These are phyloP conservation scores for Phytophthora cryptogea DNA, from an alignment of 352 stramenopile species.

Conservation along the genomic window DNA sequence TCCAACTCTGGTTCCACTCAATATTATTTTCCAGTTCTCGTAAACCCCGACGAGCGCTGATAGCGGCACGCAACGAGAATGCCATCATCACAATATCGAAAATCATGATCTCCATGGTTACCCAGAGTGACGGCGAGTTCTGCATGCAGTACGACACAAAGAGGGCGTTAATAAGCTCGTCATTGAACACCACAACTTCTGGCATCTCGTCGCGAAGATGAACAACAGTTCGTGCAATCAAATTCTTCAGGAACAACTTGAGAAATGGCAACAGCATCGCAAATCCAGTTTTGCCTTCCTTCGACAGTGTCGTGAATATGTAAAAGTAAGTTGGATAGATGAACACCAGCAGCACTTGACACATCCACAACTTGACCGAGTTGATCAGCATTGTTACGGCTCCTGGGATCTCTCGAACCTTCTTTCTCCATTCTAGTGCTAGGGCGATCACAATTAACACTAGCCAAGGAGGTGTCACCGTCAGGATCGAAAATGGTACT, in stretches of 20 bases:
- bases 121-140: conserved; percentile 25
- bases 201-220: conserved; percentile 23
- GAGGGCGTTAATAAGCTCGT: conserved; percentile 28
- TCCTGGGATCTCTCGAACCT: conserved; percentile 6
- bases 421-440: conserved; percentile 8
- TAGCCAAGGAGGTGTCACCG: background rate
- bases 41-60: background rate
- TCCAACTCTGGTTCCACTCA: background rate
- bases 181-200: conserved; percentile 28
- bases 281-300: conserved; percentile 10
- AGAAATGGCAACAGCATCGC: conserved; percentile 21
- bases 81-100: conserved; percentile 18
- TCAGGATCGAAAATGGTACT: background rate
- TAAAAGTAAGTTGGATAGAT: conserved; percentile 29
- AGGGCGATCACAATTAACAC: conserved; percentile 11
- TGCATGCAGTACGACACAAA: conserved; percentile 34
- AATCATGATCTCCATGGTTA: conserved; percentile 20
- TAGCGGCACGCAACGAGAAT: conserved; percentile 2
- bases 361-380: conserved; percentile 18
- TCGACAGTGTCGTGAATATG: conserved; percentile 12
- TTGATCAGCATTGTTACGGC: conserved; percentile 16
- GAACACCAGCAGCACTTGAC: conserved; percentile 17
- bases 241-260: conserved; percentile 18
- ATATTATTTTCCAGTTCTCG: background rate
- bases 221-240: conserved; percentile 15